A percentile compares a stretch with the other conserved stretches of the same genome.
These are phyloP conservation scores for Athelia psychrophila DNA, from an alignment of 1,284 basidiomycete genomes.

Conservation along the genomic window DNA sequence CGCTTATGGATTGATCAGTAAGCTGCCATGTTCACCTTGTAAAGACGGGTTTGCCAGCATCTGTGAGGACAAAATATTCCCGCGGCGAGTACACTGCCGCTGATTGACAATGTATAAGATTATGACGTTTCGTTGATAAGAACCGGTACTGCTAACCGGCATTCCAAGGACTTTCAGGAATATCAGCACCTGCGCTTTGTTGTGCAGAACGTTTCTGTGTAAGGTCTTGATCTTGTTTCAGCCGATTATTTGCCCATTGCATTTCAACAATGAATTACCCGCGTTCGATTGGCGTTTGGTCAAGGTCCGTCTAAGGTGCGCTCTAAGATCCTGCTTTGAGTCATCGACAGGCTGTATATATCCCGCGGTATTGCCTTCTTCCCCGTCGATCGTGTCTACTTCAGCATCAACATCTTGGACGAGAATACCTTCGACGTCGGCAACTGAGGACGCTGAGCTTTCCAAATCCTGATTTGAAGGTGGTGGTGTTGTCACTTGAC, in stretches of 20 bases:
- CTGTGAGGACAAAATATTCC: constrained; percentile 89
- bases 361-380: constrained; percentile 44
- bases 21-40: constrained; percentile 51
- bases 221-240: background rate
- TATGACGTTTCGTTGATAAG: no score
- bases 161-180: background rate
- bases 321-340: constrained; percentile 62
- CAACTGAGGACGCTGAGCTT: constrained; percentile 66
- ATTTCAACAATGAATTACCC: constrained; percentile 18
- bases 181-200: constrained; percentile 1
- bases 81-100: constrained; percentile 55
- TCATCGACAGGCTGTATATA: constrained; percentile 48
- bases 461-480: constrained; percentile 34
- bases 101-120: constrained; percentile 22
- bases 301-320: constrained; percentile 66
- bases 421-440: constrained; percentile 65
- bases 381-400: constrained; percentile 47
- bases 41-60: constrained; percentile 94
- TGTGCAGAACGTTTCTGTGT: background rate
- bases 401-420: constrained; percentile 63
- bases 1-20: constrained; percentile 3
- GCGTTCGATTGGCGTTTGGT: constrained; percentile 40
- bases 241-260: background rate
- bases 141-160: no score
- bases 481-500: constrained; percentile 25